A percentile compares a stretch with the other conserved stretches of the same genome.
These are phyloP conservation scores for Penicillium sumatraense DNA, from an alignment of 2,329 filamentous ascomycete genomes.

Conservation along the genomic window DNA sequence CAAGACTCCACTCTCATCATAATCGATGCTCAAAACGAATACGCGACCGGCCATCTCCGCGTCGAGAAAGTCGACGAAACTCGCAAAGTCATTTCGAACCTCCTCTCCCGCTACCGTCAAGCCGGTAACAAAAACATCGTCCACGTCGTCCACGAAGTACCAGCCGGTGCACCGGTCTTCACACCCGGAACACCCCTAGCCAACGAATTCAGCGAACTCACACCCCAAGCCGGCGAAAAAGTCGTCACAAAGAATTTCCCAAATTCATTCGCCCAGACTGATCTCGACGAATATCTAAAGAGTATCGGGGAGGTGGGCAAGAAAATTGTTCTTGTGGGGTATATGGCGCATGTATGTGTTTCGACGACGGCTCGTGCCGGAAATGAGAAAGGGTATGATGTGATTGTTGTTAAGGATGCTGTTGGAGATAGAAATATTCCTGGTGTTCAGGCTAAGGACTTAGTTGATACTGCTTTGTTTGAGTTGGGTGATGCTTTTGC, in stretches of 20 bases:
- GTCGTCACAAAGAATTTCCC: constrained; percentile 63
- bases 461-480: constrained; percentile 56
- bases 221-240: constrained; percentile 59
- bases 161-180: constrained; percentile 68
- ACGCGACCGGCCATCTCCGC: constrained; percentile 58
- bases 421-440: constrained; percentile 71
- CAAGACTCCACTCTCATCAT: constrained; percentile 67
- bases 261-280: constrained; percentile 64
- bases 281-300: constrained; percentile 61
- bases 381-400: constrained; percentile 65
- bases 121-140: constrained; percentile 57
- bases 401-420: constrained; percentile 64
- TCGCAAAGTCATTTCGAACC: constrained; percentile 59
- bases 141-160: constrained; percentile 64
- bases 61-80: constrained; percentile 59
- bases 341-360: constrained; percentile 64
- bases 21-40: constrained; percentile 74
- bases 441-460: constrained; percentile 56
- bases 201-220: constrained; percentile 64
- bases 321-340: constrained; percentile 61
- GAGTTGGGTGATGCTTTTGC: constrained; percentile 69
- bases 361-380: constrained; percentile 66
- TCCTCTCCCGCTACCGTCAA: constrained; percentile 65
- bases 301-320: constrained; percentile 49
- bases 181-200: constrained; percentile 65